These are phyloP conservation scores for Claviceps fusiformis DNA, from an alignment of 2,329 filamentous ascomycete genomes.

Conservation along the genomic window DNA sequence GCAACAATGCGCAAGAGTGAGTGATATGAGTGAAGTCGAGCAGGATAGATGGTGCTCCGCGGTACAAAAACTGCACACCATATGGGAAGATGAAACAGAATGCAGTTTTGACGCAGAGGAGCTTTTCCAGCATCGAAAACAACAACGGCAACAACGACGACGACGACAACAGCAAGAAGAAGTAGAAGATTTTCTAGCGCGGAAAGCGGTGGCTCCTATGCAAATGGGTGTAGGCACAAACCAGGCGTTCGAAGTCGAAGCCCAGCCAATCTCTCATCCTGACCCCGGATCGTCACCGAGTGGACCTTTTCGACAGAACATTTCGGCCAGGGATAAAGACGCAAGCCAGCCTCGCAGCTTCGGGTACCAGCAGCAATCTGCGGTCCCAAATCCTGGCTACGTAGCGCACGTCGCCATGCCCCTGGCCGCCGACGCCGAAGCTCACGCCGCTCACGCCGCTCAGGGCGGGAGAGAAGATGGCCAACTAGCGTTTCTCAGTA, in stretches of 20 bases:
- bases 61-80: slow-evolving; percentile 12
- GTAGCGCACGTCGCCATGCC: not conserved
- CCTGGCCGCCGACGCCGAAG: too few species aligned
- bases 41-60: slow-evolving; percentile 18
- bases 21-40: slow-evolving; percentile 19
- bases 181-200: not conserved
- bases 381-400: not conserved
- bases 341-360: not conserved
- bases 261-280: not conserved
- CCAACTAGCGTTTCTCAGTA: not conserved
- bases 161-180: not conserved
- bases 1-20: slow-evolving; percentile 16
- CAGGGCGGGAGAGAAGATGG: not conserved
- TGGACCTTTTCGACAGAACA: not conserved
- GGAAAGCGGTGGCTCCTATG: not conserved
- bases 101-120: not conserved
- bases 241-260: not conserved
- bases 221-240: not conserved
- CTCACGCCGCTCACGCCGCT: too few species aligned
- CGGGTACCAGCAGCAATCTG: not conserved
- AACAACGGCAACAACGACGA: not conserved
- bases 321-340: not conserved
- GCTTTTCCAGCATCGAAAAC: not conserved
- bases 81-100: slow-evolving; percentile 2
- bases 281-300: not conserved